These are phyloP conservation scores for Heterobasidion parviporum DNA, from an alignment of 1,284 basidiomycete species.

Conservation along the genomic window DNA sequence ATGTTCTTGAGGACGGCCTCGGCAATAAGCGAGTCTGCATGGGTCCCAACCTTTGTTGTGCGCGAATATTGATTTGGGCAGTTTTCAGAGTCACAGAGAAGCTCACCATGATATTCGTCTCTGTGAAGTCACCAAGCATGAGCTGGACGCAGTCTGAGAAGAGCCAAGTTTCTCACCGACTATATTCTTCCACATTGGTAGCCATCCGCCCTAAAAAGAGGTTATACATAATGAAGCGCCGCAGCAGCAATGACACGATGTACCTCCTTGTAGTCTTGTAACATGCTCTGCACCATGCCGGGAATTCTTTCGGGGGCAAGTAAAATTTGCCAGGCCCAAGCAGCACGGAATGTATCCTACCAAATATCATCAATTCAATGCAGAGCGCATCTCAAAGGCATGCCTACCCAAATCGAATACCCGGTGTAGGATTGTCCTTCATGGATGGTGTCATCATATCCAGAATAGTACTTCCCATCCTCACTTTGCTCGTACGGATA, in stretches of 20 bases:
- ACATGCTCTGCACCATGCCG: constrained; percentile 73
- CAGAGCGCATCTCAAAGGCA: background rate
- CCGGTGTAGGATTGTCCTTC: constrained; percentile 66
- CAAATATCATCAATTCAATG: background rate
- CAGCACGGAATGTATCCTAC: constrained; percentile 73
- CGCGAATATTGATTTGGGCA: background rate
- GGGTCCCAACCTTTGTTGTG: constrained; percentile 53
- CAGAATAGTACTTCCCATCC: constrained; percentile 67
- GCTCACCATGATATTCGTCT: constrained; percentile 67
- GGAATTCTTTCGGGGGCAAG: constrained; percentile 69
- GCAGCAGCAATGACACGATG: background rate
- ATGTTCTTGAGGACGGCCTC: constrained; percentile 68
- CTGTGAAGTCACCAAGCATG: constrained; percentile 19
- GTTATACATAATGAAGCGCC: too few species aligned
- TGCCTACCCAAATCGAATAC: constrained; percentile 71
- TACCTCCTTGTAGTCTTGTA: constrained; percentile 69
- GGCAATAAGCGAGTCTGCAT: constrained; percentile 75
- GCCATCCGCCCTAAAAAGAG: constrained; percentile 58
- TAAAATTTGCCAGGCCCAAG: constrained; percentile 73
- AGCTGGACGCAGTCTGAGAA: background rate
- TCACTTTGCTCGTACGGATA: constrained; percentile 79
- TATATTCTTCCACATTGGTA: constrained; percentile 90
- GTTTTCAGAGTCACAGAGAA: background rate
- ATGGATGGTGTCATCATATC: constrained; percentile 60
- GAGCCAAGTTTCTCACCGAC: constrained; percentile 37